These are phyloP conservation scores for Adenanthera pavonina DNA, from an alignment of 306 rosid genomes.

Conservation along the genomic window DNA sequence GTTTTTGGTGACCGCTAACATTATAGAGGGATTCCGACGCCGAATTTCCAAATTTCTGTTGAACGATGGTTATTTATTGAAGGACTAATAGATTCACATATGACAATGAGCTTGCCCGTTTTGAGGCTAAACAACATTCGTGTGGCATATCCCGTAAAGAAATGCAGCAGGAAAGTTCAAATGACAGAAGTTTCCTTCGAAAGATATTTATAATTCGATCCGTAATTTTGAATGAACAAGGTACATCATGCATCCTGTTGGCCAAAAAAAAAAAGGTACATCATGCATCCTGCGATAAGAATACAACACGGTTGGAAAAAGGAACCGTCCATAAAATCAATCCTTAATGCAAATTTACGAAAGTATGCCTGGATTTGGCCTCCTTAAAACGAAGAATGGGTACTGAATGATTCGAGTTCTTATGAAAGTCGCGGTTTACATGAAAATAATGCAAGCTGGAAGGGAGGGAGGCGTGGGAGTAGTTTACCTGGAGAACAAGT, in stretches of 20 bases:
- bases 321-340: not conserved
- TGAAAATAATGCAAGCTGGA: not conserved
- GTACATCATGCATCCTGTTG: not conserved
- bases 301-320: not conserved
- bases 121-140: not conserved
- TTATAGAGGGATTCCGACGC: not conserved
- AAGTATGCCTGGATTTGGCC: not conserved
- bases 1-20: not conserved
- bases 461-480: not conserved
- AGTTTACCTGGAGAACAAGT: not conserved
- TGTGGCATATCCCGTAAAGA: not conserved
- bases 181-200: not conserved
- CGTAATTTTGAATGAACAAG: not conserved
- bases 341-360: not conserved
- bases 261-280: not conserved
- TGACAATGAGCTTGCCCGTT: not conserved
- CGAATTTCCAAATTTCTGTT: not conserved
- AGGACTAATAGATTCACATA: not conserved
- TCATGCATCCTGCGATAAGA: not conserved
- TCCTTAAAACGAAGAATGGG: not conserved
- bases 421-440: not conserved
- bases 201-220: not conserved
- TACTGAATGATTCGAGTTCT: not conserved
- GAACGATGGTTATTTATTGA: not conserved
- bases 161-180: not conserved